Conservation (phyloP, 257 asterid species). For the Misopates orontium region DNA sequence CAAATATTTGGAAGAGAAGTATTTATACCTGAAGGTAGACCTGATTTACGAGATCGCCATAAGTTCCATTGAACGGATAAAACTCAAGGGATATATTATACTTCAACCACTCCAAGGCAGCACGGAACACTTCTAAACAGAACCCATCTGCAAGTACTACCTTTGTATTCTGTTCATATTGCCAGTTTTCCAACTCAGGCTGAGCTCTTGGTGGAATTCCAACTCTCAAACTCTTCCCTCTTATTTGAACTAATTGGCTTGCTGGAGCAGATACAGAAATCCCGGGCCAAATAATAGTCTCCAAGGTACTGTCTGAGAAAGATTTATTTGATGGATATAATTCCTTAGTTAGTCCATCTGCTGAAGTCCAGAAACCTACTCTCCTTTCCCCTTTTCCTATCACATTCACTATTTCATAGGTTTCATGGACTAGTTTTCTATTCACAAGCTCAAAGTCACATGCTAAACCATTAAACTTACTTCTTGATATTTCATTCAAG, state of each 20-base stretch:
- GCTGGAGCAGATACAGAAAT: slow-evolving; percentile 20
- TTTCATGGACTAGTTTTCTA: slow-evolving; percentile 32
- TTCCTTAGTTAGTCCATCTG: slow-evolving; percentile 32
- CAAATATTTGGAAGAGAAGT: not conserved
- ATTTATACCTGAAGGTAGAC: slow-evolving; percentile 34
- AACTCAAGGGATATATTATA: slow-evolving; percentile 34
- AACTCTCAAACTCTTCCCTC: slow-evolving; percentile 20
- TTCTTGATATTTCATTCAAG: slow-evolving; percentile 24
- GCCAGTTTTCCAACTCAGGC: too few species aligned
- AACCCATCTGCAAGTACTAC: slow-evolving; percentile 24
- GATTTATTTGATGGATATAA: not conserved
- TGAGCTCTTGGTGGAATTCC: too few species aligned
- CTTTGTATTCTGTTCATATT: slow-evolving; percentile 29
- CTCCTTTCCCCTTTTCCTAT: slow-evolving; percentile 34
- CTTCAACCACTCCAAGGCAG: slow-evolving; percentile 31
- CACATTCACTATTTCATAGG: slow-evolving; percentile 42
- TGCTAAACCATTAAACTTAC: slow-evolving; percentile 27
- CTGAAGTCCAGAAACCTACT: slow-evolving; percentile 46
- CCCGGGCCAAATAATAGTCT: slow-evolving; percentile 41
- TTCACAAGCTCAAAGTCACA: slow-evolving; percentile 33
- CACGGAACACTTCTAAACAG: slow-evolving; percentile 36
- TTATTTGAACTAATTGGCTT: slow-evolving; percentile 5
- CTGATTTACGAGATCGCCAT: slow-evolving; percentile 30
- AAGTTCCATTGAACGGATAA: slow-evolving; percentile 38
- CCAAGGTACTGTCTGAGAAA: slow-evolving; percentile 21